Conservation (phyloP, 164 flowering plant genomes). For the Sedum album region DNA sequence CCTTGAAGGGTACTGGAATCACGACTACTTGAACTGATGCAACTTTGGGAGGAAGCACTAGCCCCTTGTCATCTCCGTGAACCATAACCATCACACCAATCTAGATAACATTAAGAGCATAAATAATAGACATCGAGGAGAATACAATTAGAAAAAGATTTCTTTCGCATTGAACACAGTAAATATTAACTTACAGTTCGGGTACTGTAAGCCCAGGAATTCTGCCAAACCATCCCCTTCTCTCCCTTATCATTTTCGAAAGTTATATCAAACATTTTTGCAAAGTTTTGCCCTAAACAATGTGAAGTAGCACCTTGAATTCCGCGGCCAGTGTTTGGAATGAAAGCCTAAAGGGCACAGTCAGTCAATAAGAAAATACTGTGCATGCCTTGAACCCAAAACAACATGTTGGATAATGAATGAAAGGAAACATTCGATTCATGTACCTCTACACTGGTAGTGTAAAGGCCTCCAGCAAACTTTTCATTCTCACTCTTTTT, state of each 20-base stretch:
- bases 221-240: constrained; percentile 93
- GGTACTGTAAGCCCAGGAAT: constrained; percentile 77
- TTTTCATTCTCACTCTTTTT: constrained; percentile 91
- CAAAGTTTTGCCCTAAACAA: constrained; percentile 96
- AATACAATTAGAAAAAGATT: too few relatives aligned
- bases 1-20: too few relatives aligned
- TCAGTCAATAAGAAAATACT: neutral
- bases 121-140: too few relatives aligned
- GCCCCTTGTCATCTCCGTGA: constrained; percentile 95
- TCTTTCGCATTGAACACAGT: too few relatives aligned
- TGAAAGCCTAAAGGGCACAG: constrained; percentile 55
- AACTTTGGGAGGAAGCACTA: too few relatives aligned
- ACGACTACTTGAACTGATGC: too few relatives aligned
- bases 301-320: constrained; percentile 98
- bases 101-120: constrained; percentile 30
- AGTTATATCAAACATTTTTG: constrained; percentile 91
- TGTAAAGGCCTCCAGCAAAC: constrained; percentile 97
- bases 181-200: too few relatives aligned
- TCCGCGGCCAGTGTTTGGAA: constrained; percentile 96
- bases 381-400: neutral
- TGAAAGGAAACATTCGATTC: neutral
- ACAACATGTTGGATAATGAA: neutral
- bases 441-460: constrained; percentile 87
- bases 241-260: constrained; percentile 93
- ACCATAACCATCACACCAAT: constrained; percentile 98